These are phyloP conservation scores for Tetraselmis striata DNA, from an alignment of 139 green algal genomes.

Conservation along the genomic window DNA sequence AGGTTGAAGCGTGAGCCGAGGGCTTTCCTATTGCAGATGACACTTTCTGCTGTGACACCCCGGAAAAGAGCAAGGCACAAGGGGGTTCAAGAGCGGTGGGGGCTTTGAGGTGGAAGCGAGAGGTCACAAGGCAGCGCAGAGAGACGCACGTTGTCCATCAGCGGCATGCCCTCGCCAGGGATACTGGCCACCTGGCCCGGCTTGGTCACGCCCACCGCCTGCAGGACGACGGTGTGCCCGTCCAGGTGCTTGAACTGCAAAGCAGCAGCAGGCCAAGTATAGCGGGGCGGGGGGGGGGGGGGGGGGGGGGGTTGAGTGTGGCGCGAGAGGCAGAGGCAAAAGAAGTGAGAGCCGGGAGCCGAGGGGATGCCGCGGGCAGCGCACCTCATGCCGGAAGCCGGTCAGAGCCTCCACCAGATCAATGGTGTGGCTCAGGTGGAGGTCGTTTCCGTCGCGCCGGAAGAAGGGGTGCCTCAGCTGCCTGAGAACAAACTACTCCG, in stretches of 20 bases:
- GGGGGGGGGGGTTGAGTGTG: too few species aligned
- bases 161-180: constrained; percentile 70
- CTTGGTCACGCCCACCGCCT: constrained; percentile 35
- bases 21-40: too few species aligned
- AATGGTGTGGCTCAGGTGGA: constrained; percentile 65
- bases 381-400: constrained; percentile 66
- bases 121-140: too few species aligned
- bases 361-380: too few species aligned
- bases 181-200: constrained; percentile 57
- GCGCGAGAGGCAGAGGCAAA: too few species aligned
- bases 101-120: too few species aligned
- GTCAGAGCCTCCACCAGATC: constrained; percentile 74
- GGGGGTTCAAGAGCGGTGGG: too few species aligned
- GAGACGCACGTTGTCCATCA: constrained; percentile 40
- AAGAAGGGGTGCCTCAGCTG: constrained; percentile 47
- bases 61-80: too few species aligned
- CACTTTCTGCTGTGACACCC: too few species aligned
- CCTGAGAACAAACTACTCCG: constrained; percentile 31
- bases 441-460: constrained; percentile 50
- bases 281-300: too few species aligned
- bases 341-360: too few species aligned
- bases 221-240: constrained; percentile 65
- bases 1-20: too few species aligned
- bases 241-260: constrained; percentile 84
- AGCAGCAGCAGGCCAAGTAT: constrained; percentile 5